Base-by-base conservation (phyloP, 2,329 filamentous ascomycete genomes). In the Zasmidium angulare region DNA sequence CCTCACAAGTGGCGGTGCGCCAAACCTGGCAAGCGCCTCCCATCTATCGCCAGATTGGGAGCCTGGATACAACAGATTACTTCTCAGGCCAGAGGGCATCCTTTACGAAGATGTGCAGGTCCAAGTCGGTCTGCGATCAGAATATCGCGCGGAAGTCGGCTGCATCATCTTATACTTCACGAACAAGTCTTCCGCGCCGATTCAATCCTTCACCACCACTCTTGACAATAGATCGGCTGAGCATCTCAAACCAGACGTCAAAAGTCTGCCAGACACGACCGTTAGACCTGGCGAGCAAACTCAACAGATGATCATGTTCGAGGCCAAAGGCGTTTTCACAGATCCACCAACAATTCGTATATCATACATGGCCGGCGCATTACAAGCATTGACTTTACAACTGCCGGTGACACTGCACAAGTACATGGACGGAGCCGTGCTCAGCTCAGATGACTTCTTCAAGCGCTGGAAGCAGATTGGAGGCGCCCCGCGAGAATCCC, bases 391-490 rank as follows among this genome's bases (percentile, higher is more conserved):
- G 43, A 99, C 95, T 0, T 80, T 99, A 46, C 93, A 96, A 74
- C 82, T 99, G 3, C 95, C 95, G 0, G 85, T 99, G 2, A 81
- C 90, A 0, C 85, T 93, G 55, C 93, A 98, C 77, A 96, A 97
- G 74, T 99, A 96, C 72, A 97, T 98, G 92, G 93, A 97, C 63
- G 86, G 90, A 0, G 93, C 95, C 0, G 89, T 95, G 58, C 81
- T 99, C 43, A 85, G 85, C 6, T 86, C 89, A 0, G 95, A 99
- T 54, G 95, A 99, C 72, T 99, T 98, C 77, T 99, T 99, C 84
- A 97, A 96, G 81, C 84, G 96, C 53, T 99, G 95, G 95, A 96
- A 96, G 81, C 95, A 99, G 77, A 98, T 99, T 68, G 95, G 95
- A 12, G 91, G 90, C 3, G 86, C 86, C 1, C 88, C 93, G 1